Base-by-base conservation (phyloP, 331 rosid genomes). In the Saraca asoca region DNA sequence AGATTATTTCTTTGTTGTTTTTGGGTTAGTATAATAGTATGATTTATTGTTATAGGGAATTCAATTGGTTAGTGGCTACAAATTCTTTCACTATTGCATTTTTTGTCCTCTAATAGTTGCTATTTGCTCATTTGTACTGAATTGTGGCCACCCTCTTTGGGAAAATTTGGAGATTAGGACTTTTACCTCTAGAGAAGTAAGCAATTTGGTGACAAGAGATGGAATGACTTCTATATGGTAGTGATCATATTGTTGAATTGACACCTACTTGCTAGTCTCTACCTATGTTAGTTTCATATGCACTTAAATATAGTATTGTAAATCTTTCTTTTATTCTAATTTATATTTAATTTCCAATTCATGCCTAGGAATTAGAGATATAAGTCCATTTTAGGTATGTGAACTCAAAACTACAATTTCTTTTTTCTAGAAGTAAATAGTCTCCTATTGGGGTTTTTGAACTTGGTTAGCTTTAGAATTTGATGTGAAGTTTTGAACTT, bases 91-190 rank as follows among this genome's bases (percentile, higher is more conserved):
- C 35, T 60, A 46, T 9, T 24, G 31, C 31, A 24, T 1, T 1
- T 68, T 19, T 49, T 5, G 4, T 13, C 31, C 31, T 68, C 14
- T 72, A 15, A 38, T 67, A 38, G 14, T 62, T 50, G 2, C 61
- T 58, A 58, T 9, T 68, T 37, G 7, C 60, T 53, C 13, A 17
- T 43, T 58, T 60, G 52, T 60, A 49, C n/a, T n/a, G 12, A 52
- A 70, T 52, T 80, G 69, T 19, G 90, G 99, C 97, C 60, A 90
- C 99, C 37, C 62, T 94, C 9, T 94, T 90, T 53, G 97, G 99
- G 68, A 97, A 94, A 79, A 87, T 94, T 31, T 83, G 96, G 97
- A 88, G 99, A 69, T 68, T 94, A 50, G 95, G 90, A 77, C 99
- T 97, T 35, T 17, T 94, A 34, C 81, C 73, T 5, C 11, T 64